Evolutionary conservation across 2,329 filamentous ascomycete genomes (phyloP).

Genomic region (Arthrinium puccinioides): DNA sequence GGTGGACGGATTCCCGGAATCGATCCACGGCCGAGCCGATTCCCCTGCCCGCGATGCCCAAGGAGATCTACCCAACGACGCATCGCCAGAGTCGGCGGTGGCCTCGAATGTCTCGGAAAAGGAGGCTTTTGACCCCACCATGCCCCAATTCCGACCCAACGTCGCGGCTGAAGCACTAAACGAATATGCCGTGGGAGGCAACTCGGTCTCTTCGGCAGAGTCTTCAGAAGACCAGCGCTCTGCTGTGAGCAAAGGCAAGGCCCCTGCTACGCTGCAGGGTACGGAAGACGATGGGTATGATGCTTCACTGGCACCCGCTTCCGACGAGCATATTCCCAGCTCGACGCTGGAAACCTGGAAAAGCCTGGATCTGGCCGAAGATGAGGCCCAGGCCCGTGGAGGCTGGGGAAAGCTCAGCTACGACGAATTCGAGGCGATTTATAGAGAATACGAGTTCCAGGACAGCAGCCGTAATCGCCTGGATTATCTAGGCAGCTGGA

Average conservation of each 20-base stretch:
- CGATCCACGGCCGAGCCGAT: conserved; percentile 6
- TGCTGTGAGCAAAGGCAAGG: too few species aligned
- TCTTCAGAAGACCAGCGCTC: too few species aligned
- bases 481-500: conserved; percentile 84
- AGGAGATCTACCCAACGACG: conserved; percentile 6
- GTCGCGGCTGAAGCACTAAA: conserved; percentile 17
- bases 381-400: conserved; percentile 62
- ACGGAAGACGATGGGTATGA: not conserved
- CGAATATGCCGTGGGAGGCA: too few species aligned
- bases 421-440: conserved; percentile 71
- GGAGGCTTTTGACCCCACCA: conserved; percentile 44
- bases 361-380: conserved; percentile 56
- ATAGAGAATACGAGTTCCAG: conserved; percentile 48
- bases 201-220: too few species aligned
- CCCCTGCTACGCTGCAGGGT: too few species aligned
- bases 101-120: conserved; percentile 9
- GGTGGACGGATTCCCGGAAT: too few species aligned
- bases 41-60: not conserved
- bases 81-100: conserved; percentile 7
- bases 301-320: too few species aligned
- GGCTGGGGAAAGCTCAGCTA: conserved; percentile 74
- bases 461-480: conserved; percentile 56
- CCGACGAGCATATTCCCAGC: conserved; percentile 17
- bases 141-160: conserved; percentile 64
- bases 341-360: conserved; percentile 40